Conservation (phyloP, 257 asterid genomes). For the Nicotiana benthamiana region DNA sequence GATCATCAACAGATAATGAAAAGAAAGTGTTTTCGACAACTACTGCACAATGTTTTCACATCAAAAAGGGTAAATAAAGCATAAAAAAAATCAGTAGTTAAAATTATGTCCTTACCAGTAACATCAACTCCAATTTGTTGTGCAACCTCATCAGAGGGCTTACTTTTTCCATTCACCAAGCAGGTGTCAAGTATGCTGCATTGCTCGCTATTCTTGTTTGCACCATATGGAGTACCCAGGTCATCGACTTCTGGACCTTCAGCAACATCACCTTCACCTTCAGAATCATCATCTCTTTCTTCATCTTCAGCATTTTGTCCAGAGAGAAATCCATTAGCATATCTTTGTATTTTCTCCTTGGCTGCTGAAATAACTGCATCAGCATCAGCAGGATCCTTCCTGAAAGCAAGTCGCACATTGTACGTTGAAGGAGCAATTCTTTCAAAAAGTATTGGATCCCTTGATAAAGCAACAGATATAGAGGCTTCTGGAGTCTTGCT, state of each 20-base stretch:
- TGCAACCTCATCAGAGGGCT: conserved; percentile 34
- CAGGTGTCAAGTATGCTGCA: conserved; percentile 30
- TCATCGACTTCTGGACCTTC: conserved; percentile 85
- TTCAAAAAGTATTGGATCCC: conserved; percentile 95
- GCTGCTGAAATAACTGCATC: conserved; percentile 75
- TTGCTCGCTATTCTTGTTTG: conserved; percentile 34
- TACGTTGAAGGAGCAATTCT: conserved; percentile 97
- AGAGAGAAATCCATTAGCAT: conserved; percentile 67
- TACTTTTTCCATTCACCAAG: conserved; percentile 40
- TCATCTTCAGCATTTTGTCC: conserved; percentile 86
- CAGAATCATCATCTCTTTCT: conserved; percentile 94
- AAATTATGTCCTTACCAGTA: conserved; percentile 35
- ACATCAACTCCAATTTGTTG: conserved; percentile 30
- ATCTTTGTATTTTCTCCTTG: conserved; percentile 82
- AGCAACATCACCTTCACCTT: conserved; percentile 77
- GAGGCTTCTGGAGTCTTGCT: conserved; percentile 99
- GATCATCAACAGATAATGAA: conserved; percentile 12
- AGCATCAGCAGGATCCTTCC: conserved; percentile 96
- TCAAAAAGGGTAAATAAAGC: neutral
- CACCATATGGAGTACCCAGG: conserved; percentile 47
- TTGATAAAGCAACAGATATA: conserved; percentile 94
- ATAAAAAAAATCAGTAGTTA: neutral
- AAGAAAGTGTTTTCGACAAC: neutral
- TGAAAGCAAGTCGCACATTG: conserved; percentile 78
- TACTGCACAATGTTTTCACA: neutral